Conservation (phyloP, 352 stramenopile species). For the Phytopythium boreale region DNA sequence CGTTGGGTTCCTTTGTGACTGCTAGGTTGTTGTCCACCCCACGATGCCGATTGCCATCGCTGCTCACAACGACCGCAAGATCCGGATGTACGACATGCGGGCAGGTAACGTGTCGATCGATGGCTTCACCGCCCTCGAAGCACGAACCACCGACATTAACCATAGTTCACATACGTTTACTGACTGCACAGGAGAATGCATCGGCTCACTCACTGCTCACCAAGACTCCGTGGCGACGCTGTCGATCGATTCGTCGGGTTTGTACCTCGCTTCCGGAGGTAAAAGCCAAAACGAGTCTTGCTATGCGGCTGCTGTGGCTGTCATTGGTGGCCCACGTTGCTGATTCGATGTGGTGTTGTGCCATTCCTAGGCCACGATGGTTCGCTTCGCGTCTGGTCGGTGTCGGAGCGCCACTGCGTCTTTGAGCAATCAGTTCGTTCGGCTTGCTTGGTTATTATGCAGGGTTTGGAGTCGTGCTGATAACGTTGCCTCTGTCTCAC, state of each 20-base stretch:
- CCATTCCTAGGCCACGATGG: slow-evolving; percentile 64
- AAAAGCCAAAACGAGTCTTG: neutral
- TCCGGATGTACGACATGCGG: slow-evolving; percentile 87
- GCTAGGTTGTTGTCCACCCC: slow-evolving; percentile 61
- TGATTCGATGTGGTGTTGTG: slow-evolving; percentile 8
- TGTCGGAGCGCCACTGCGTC: slow-evolving; percentile 79
- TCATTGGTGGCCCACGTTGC: neutral
- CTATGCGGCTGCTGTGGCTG: neutral
- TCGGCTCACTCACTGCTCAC: slow-evolving; percentile 72
- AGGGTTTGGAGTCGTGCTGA: neutral
- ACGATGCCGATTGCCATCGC: slow-evolving; percentile 83
- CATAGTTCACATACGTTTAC: neutral
- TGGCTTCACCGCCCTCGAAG: neutral
- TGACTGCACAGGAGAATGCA: slow-evolving; percentile 47
- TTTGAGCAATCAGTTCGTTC: slow-evolving; percentile 75
- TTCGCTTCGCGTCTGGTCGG: slow-evolving; percentile 80
- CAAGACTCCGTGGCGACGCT: slow-evolving; percentile 80
- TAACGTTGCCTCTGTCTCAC: slow-evolving; percentile 6
- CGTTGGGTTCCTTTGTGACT: neutral
- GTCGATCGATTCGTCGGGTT: slow-evolving; percentile 70
- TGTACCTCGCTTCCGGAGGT: slow-evolving; percentile 78
- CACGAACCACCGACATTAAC: neutral
- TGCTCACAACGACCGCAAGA: slow-evolving; percentile 78
- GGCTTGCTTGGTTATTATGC: no score
- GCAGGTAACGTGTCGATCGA: slow-evolving; percentile 25